These are phyloP conservation scores for Cadophora malorum DNA, from an alignment of 2,329 filamentous ascomycete genomes.

Conservation along the genomic window DNA sequence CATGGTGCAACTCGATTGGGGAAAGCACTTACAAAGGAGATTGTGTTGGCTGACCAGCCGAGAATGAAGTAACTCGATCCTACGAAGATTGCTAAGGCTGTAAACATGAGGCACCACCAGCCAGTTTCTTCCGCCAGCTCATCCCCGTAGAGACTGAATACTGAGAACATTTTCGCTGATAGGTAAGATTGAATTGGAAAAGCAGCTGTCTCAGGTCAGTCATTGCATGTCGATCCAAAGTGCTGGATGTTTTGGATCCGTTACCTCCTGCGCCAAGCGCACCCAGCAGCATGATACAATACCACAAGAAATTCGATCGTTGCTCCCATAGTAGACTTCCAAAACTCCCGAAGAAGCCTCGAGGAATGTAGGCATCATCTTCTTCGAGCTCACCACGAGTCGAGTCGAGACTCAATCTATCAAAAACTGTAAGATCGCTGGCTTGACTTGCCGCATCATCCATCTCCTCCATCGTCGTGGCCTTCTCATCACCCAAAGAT, in stretches of 20 bases:
- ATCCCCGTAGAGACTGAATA: conserved; percentile 40
- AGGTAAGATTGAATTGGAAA: conserved; percentile 48
- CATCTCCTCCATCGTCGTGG: neutral
- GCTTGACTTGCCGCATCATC: conserved; percentile 23
- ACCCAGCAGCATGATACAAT: conserved; percentile 57
- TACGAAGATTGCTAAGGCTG: conserved; percentile 51
- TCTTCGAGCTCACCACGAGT: conserved; percentile 33
- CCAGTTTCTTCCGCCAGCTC: conserved; percentile 45
- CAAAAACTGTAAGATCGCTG: conserved; percentile 12
- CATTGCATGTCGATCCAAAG: neutral
- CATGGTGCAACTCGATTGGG: neutral
- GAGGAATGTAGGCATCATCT: conserved; percentile 44
- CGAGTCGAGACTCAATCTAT: conserved; percentile 25
- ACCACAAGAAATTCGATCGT: conserved; percentile 55
- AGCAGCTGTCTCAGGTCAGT: conserved; percentile 10
- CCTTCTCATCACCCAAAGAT: conserved; percentile 38
- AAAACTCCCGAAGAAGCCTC: conserved; percentile 56
- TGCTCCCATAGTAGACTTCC: conserved; percentile 64
- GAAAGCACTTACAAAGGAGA: conserved; percentile 43
- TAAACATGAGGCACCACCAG: conserved; percentile 57
- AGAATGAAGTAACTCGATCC: conserved; percentile 45
- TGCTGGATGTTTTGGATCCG: conserved; percentile 10
- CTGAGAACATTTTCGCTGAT: conserved; percentile 48
- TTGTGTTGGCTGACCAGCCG: conserved; percentile 50
- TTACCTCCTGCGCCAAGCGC: conserved; percentile 42